These are phyloP conservation scores for Globisporangium nagaii DNA, from an alignment of 352 stramenopile species.

Conservation along the genomic window DNA sequence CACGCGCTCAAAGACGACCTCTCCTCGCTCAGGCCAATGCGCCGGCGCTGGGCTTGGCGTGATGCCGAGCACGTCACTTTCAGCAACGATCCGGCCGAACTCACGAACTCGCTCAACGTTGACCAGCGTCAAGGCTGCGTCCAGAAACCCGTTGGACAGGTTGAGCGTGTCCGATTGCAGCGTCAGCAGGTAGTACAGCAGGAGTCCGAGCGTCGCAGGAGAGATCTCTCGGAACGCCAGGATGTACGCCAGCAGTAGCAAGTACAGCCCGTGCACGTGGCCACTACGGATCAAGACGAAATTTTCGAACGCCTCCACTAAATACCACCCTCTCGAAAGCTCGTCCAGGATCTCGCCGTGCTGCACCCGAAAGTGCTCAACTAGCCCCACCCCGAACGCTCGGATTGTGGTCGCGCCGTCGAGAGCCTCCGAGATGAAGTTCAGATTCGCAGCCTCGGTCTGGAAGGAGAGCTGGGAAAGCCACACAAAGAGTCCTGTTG, in stretches of 20 bases:
- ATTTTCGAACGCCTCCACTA: conserved; percentile 21
- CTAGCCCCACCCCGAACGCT: conserved; percentile 24
- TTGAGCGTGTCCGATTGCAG: too few relatives aligned
- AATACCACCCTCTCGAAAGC: conserved; percentile 19
- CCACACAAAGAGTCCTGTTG: too few relatives aligned
- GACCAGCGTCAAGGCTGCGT: too few relatives aligned
- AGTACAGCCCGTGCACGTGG: conserved; percentile 23
- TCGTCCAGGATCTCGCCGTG: conserved; percentile 26
- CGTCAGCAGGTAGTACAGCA: conserved; percentile 47
- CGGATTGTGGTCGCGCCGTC: conserved; percentile 34
- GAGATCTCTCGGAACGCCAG: conserved; percentile 28
- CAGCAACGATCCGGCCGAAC: too few relatives aligned
- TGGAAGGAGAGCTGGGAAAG: conserved; percentile 21
- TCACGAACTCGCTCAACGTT: too few relatives aligned
- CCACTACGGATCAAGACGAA: conserved; percentile 30
- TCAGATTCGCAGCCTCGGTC: conserved; percentile 28
- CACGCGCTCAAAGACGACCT: conserved; percentile 34
- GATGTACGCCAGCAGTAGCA: conserved; percentile 26
- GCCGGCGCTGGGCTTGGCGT: too few relatives aligned
- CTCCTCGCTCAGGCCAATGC: too few relatives aligned
- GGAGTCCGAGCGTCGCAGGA: conserved; percentile 24
- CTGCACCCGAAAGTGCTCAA: conserved; percentile 23
- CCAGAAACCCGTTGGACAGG: too few relatives aligned
- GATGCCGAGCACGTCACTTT: too few relatives aligned
- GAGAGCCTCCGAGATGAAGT: conserved; percentile 37